Evolutionary conservation across 2,329 filamentous ascomycete species (phyloP).

Genomic region (Pseudodiploospora longispora): DNA sequence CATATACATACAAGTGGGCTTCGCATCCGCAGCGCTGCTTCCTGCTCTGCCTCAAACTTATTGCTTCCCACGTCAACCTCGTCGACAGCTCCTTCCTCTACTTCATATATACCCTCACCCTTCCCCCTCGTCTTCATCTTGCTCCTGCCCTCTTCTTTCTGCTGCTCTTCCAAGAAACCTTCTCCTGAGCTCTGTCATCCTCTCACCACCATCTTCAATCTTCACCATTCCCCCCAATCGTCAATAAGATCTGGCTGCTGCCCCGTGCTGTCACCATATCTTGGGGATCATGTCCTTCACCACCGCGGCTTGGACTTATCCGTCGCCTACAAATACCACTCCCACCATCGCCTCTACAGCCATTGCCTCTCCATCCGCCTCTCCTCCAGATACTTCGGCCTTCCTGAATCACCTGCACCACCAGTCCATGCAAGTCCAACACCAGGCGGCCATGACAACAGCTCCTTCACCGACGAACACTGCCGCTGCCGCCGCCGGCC

Average conservation of each 20-base stretch:
- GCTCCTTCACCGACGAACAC: slow-evolving; percentile 1
- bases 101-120: neutral
- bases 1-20: slow-evolving; percentile 2
- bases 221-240: no score
- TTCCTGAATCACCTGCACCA: neutral
- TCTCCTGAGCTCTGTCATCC: no score
- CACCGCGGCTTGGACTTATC: slow-evolving; percentile 6
- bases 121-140: neutral
- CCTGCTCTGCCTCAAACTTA: neutral
- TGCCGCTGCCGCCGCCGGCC: neutral
- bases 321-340: slow-evolving; percentile 2
- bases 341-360: slow-evolving; percentile 2
- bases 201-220: no score
- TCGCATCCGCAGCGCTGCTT: neutral
- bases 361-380: slow-evolving; percentile 2
- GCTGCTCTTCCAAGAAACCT: no score
- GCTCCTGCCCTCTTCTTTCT: no score
- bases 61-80: no score
- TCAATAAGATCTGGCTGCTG: no score
- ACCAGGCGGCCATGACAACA: no score
- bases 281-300: slow-evolving; percentile 7
- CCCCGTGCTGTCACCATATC: neutral
- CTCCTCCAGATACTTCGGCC: neutral
- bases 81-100: no score
- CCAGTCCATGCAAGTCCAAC: no score